Base-by-base conservation (phyloP, 768 basidiomycete genomes). In the Agaricus bisporus region DNA sequence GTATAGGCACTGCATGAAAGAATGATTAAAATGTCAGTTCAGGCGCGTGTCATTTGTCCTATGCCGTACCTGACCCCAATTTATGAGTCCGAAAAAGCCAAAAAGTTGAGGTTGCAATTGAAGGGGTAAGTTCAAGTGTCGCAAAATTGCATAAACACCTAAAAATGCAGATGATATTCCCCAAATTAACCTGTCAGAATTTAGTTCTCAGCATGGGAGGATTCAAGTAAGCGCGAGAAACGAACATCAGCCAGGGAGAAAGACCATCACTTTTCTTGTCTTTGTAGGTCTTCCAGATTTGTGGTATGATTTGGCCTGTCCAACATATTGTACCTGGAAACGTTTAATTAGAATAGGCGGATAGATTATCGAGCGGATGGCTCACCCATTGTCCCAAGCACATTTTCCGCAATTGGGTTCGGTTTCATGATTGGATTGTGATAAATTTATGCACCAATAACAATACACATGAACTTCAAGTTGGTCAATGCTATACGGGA, bases 281-380 rank as follows among this genome's bases (percentile, higher is more conserved):
- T 36, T 79, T 73, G 70, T 79, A 85, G 58, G 78, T 86, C 66
- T 91, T 89, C 79, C 81, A 79, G 20, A 88, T 73, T 58, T 89
- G 86, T 5, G 87, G 88, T 28, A 88, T 64, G 11, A 89, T 62
- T 59, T 86, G 86, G 12, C 75, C 70, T 4, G 79, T 80, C 86
- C 86, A 87, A 55, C 78, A 80, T 11, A 86, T 64, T 0, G 85
- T 79, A 2, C 85, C 85, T 85, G 15, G 25, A 20, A 42, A 41
- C 20, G 35, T 22, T 22, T 22, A 22, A 43, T 10, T 28, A n/a
- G 3, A 6, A 41, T 25, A 22, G 8, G 44, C 15, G 36, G 20
- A 15, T 9, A 20, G 20, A 15, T 15, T 28, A 22, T 28, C 32
- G 45, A 22, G 22, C 22, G 1, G 22, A 36, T 9, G 22, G 66